A percentile compares a stretch with the other conserved stretches of the same genome.
Evolutionary conservation across 75 land plant genomes (phyloP).

Genomic region (Sequoia sempervirens): DNA sequence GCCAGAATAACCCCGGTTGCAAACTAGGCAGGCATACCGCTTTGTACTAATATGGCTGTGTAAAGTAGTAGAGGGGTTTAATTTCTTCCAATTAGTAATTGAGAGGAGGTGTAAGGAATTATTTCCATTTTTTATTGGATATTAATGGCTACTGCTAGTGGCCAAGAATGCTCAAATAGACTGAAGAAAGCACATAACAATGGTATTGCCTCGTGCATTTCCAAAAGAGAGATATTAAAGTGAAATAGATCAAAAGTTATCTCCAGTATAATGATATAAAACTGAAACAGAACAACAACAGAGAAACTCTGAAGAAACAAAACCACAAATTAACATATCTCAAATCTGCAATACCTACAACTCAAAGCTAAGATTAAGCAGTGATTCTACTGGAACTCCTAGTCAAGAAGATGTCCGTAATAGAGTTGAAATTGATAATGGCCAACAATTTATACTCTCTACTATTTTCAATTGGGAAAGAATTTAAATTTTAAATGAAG

Average conservation of each 20-base stretch:
- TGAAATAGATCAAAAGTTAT: background rate
- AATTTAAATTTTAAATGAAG: background rate
- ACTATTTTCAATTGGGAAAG: background rate
- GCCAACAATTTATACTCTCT: background rate
- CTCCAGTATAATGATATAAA: background rate
- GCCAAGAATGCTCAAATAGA: background rate
- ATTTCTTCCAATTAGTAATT: background rate
- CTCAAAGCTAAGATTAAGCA: background rate
- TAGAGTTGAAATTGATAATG: background rate
- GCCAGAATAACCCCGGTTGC: background rate
- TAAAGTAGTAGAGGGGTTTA: background rate
- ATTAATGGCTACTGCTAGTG: background rate
- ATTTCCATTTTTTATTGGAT: background rate
- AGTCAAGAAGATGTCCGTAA: background rate
- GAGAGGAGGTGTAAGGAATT: background rate
- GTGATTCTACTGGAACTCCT: background rate
- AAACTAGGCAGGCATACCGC: background rate
- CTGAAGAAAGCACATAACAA: background rate
- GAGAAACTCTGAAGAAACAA: background rate
- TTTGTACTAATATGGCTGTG: background rate
- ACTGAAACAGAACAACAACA: background rate
- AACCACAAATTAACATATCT: background rate
- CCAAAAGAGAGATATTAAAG: background rate
- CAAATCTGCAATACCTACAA: background rate
- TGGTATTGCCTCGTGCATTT: background rate